These are phyloP conservation scores for Ceratobasidium sp. DNA, from an alignment of 1,284 basidiomycete genomes.

Conservation along the genomic window DNA sequence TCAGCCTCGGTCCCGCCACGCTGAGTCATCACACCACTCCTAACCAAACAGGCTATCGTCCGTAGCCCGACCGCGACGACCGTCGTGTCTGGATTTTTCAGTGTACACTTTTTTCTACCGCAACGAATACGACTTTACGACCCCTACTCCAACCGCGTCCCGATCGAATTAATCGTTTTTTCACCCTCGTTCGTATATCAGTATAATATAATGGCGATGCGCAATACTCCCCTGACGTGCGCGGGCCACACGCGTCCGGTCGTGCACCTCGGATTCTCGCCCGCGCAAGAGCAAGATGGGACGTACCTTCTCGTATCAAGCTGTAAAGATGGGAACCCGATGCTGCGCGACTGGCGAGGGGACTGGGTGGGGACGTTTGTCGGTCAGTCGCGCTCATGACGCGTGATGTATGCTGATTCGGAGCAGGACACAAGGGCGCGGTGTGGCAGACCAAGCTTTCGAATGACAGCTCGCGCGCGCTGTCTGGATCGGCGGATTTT, in stretches of 20 bases:
- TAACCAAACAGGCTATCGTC: no score
- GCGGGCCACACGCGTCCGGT: constrained; percentile 73
- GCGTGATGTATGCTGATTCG: neutral
- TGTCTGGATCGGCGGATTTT: constrained; percentile 96
- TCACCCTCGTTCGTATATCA: constrained; percentile 8
- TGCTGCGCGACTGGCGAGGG: constrained; percentile 95
- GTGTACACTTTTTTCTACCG: no score
- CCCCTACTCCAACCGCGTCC: neutral
- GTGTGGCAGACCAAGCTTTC: constrained; percentile 97
- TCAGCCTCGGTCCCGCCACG: no score
- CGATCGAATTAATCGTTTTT: neutral
- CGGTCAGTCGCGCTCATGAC: constrained; percentile 51
- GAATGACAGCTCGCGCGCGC: constrained; percentile 83
- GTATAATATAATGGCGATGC: constrained; percentile 37
- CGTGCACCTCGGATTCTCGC: constrained; percentile 92
- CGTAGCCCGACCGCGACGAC: no score
- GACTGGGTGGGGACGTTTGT: constrained; percentile 99
- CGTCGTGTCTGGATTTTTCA: no score
- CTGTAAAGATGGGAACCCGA: constrained; percentile 96
- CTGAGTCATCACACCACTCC: no score
- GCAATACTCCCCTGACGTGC: constrained; percentile 42
- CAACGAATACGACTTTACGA: neutral
- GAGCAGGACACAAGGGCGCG: constrained; percentile 88
- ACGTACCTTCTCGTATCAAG: constrained; percentile 89
- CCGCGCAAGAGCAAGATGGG: constrained; percentile 74